These are phyloP conservation scores for Berberis thunbergii DNA, from an alignment of 164 flowering plant species.

Conservation along the genomic window DNA sequence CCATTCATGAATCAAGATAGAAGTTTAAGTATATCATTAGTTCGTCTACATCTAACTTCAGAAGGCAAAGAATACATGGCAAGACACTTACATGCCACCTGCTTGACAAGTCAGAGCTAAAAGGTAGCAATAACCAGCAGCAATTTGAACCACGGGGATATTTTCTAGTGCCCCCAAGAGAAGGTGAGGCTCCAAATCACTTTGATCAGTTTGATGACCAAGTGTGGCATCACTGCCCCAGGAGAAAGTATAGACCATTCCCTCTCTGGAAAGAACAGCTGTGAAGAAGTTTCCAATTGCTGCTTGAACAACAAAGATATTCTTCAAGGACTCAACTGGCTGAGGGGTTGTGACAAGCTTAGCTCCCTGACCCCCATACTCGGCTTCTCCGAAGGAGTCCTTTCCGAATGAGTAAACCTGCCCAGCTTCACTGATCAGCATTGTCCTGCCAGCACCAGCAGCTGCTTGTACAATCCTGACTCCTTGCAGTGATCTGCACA, in stretches of 20 bases:
- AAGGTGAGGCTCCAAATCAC: constrained; percentile 71
- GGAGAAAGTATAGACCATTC: constrained; percentile 85
- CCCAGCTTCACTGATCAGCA: constrained; percentile 88
- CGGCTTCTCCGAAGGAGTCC: constrained; percentile 89
- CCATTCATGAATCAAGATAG: neutral
- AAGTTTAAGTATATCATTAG: neutral
- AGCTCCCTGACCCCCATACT: constrained; percentile 59
- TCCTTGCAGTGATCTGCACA: constrained; percentile 82
- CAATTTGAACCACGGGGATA: constrained; percentile 90
- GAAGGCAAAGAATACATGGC: no score
- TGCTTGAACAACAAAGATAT: constrained; percentile 90
- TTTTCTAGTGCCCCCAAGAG: constrained; percentile 78
- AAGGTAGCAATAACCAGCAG: constrained; percentile 98
- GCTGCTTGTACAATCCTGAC: constrained; percentile 93
- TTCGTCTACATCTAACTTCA: no score
- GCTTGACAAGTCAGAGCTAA: constrained; percentile 89
- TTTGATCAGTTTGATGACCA: constrained; percentile 82
- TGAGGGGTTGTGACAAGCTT: constrained; percentile 58
- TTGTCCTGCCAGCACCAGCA: constrained; percentile 82
- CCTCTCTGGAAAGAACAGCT: constrained; percentile 91
- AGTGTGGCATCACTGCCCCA: constrained; percentile 89
- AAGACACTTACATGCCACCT: constrained; percentile 66
- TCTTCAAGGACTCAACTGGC: constrained; percentile 68
- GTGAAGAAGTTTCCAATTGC: constrained; percentile 95
- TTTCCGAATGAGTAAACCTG: constrained; percentile 85